phyloP scores from a whole-genome alignment of 768 basidiomycete species.

The Tricholomella constricta region DNA sequence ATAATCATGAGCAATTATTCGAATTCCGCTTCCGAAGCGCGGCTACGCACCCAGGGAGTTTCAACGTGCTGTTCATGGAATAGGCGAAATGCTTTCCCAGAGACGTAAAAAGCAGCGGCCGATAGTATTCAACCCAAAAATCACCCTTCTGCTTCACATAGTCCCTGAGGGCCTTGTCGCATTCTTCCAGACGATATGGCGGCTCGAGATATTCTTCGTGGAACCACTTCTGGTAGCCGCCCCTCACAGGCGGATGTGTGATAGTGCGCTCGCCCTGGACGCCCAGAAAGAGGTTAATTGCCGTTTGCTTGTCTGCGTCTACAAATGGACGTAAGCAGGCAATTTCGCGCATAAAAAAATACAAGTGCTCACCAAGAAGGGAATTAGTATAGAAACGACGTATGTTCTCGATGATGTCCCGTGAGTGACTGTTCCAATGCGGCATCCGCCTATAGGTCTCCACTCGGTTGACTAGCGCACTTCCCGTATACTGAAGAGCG shows the following conservation, averaged over 20 bases:
- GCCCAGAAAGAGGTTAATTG: constrained; percentile 97
- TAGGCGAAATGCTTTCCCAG: constrained; percentile 89
- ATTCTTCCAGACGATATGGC: constrained; percentile 67
- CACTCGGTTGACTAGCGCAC: constrained; percentile 92
- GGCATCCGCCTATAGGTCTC: constrained; percentile 95
- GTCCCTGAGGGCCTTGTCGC: constrained; percentile 57
- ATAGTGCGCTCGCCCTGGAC: constrained; percentile 59
- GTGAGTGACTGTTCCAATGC: constrained; percentile 96
- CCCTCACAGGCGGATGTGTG: constrained; percentile 51
- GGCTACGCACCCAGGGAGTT: constrained; percentile 74
- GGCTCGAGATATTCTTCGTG: constrained; percentile 67
- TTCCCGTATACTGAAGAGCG: constrained; percentile 95
- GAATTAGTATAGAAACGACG: constrained; percentile 95
- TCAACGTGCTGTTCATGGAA: constrained; percentile 88
- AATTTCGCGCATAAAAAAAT: background rate
- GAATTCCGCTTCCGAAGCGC: background rate
- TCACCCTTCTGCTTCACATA: constrained; percentile 66
- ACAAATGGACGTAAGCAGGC: constrained; percentile 4
- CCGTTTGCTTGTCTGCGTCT: constrained; percentile 97
- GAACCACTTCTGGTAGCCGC: constrained; percentile 88
- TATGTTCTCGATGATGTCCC: constrained; percentile 95
- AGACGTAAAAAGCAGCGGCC: constrained; percentile 81
- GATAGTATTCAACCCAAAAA: constrained; percentile 90
- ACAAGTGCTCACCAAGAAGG: constrained; percentile 62
- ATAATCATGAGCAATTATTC: background rate